Percentiles rank a stretch among this genome's conserved stretches.
These are phyloP conservation scores for Loxodes magnus DNA, from an alignment of 73 alveolate genomes.

Conservation along the genomic window DNA sequence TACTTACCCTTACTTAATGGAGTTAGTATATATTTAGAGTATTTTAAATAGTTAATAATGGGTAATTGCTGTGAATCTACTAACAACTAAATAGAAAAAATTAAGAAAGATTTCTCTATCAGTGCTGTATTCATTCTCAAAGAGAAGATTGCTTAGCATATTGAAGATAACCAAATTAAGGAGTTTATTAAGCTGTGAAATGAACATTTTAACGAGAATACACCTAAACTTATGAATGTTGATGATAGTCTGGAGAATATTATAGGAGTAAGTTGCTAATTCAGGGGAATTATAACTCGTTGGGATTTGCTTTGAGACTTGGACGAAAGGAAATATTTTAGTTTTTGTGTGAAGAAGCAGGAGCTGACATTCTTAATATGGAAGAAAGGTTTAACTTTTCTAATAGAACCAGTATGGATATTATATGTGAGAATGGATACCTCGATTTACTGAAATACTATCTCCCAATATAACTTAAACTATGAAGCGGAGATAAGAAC, in stretches of 20 bases:
- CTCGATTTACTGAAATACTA: neutral
- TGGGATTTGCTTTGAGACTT: neutral
- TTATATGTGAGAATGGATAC: neutral
- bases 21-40: too few species aligned
- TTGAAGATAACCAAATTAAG: too few species aligned
- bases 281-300: neutral
- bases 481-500: too few species aligned
- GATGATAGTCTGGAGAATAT: conserved; percentile 2
- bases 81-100: too few species aligned
- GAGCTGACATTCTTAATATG: neutral
- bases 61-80: too few species aligned
- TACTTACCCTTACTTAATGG: too few species aligned
- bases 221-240: conserved; percentile 5
- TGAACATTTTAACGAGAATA: conserved; percentile 1
- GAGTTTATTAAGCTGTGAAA: too few species aligned
- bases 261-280: neutral
- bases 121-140: too few species aligned
- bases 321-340: neutral
- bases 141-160: too few species aligned
- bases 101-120: too few species aligned
- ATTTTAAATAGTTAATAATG: too few species aligned
- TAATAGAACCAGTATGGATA: neutral
- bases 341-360: neutral
- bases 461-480: conserved; percentile 1
- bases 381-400: neutral